These are phyloP conservation scores for Naegleria fowleri DNA, from an alignment of 208 protist species.

Conservation along the genomic window DNA sequence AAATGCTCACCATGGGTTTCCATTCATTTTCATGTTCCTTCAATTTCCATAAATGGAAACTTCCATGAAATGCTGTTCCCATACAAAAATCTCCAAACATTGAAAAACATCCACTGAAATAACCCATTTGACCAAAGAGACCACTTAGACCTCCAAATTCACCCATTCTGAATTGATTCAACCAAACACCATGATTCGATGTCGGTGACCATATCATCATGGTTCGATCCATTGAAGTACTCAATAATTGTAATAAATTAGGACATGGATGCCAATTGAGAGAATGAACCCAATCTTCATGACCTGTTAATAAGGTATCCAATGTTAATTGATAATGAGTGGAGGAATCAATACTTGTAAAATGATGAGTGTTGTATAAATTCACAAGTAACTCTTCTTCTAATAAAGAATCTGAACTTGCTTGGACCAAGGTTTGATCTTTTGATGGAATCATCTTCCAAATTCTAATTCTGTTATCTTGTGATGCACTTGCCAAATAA, in stretches of 20 bases:
- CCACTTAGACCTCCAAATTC: conserved; percentile 24
- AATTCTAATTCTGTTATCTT: conserved; percentile 50
- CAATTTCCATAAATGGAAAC: conserved; percentile 23
- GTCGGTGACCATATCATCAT: conserved; percentile 50
- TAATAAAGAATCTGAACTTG: not conserved
- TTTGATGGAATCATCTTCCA: conserved; percentile 28
- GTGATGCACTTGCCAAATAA: conserved; percentile 42
- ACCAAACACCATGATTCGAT: conserved; percentile 25
- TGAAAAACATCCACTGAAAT: not conserved
- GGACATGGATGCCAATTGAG: conserved; percentile 43
- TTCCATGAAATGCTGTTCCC: not conserved
- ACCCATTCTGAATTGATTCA: not conserved
- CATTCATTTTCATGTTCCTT: not conserved
- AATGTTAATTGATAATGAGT: conserved; percentile 29
- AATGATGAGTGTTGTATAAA: conserved; percentile 25
- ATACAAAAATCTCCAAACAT: not conserved
- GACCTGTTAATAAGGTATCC: conserved; percentile 45
- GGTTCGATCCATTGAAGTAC: conserved; percentile 52
- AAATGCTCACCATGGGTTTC: not conserved
- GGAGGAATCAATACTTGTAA: conserved; percentile 24
- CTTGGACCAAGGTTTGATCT: not conserved
- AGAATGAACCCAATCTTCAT: conserved; percentile 55
- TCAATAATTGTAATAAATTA: conserved; percentile 38
- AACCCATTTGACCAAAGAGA: conserved; percentile 27
- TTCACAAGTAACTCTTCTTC: conserved; percentile 25